Percentiles rank a stretch among this genome's conserved stretches.
Conservation (phyloP, 1,284 basidiomycete species). For the Coniferiporia sulphurascens region DNA sequence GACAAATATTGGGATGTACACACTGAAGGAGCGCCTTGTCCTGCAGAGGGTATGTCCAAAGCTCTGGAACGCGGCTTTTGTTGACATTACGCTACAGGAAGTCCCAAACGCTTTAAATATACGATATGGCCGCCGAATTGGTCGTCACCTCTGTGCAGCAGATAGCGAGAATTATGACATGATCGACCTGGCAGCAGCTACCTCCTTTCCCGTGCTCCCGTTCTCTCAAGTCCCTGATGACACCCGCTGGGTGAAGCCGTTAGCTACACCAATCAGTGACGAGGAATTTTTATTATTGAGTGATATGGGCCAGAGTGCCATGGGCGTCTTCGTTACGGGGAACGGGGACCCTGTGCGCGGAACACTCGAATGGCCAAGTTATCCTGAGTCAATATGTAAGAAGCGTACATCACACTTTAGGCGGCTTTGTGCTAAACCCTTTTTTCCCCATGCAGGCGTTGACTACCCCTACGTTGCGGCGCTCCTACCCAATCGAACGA, state of each 20-base stretch:
- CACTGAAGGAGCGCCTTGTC: conserved; percentile 53
- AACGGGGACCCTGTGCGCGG: conserved; percentile 86
- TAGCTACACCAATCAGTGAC: conserved; percentile 68
- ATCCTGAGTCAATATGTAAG: conserved; percentile 77
- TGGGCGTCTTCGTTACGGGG: conserved; percentile 82
- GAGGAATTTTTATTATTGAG: conserved; percentile 79
- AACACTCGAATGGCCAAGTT: conserved; percentile 78
- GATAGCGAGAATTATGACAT: conserved; percentile 70
- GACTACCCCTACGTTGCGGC: conserved; percentile 80
- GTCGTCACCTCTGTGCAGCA: conserved; percentile 69
- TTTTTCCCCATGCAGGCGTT: conserved; percentile 46
- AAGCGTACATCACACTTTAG: conserved; percentile 16
- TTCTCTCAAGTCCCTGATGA: conserved; percentile 58
- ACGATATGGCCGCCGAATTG: conserved; percentile 58
- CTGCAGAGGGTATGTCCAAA: conserved; percentile 50
- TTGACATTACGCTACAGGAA: conserved; percentile 46
- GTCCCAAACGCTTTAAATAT: conserved; percentile 70
- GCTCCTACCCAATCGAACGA: conserved; percentile 70
- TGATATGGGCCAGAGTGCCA: conserved; percentile 68
- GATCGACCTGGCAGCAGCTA: conserved; percentile 67
- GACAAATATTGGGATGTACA: conserved; percentile 62
- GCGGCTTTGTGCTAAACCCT: background rate
- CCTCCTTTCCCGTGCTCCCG: conserved; percentile 69
- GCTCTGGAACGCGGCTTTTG: background rate
- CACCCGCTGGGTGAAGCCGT: conserved; percentile 52